Percentiles rank a stretch among this genome's conserved stretches.
Evolutionary conservation across 2,329 filamentous ascomycete species (phyloP).

Genomic region (Apiospora arundinis): DNA sequence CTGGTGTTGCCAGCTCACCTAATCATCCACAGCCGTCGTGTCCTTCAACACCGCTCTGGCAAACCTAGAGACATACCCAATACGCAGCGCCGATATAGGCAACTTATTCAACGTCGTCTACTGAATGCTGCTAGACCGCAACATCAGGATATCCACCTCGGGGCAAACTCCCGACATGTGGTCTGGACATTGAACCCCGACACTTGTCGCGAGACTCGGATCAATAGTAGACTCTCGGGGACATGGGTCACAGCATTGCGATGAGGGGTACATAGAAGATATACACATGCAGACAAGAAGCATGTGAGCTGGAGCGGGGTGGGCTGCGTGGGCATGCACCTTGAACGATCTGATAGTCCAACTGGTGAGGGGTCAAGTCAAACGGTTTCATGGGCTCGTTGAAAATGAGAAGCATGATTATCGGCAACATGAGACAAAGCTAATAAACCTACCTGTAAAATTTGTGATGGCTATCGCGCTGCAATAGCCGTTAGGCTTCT

Average conservation of each 20-base stretch:
- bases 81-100: not conserved
- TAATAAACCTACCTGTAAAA: not conserved
- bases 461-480: slow-evolving; percentile 5
- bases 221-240: slow-evolving; percentile 1
- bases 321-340: slow-evolving; percentile 1
- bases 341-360: slow-evolving; percentile 1
- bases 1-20: slow-evolving; percentile 28
- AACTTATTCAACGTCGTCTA: not conserved
- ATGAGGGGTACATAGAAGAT: slow-evolving; percentile 1
- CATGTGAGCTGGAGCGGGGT: slow-evolving; percentile 12
- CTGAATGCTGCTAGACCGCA: slow-evolving; percentile 12
- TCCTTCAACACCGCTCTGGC: slow-evolving; percentile 13
- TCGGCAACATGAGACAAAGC: slow-evolving; percentile 4
- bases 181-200: not conserved
- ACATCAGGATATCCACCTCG: not conserved
- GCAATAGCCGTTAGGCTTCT: slow-evolving; percentile 2
- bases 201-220: slow-evolving; percentile 7
- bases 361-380: slow-evolving; percentile 14
- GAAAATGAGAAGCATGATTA: not conserved
- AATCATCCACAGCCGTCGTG: slow-evolving; percentile 9
- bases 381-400: slow-evolving; percentile 14
- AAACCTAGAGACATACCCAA: not conserved
- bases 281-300: not conserved
- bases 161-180: not conserved
- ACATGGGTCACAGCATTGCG: slow-evolving; percentile 1